A percentile compares a stretch with the other conserved stretches of the same genome.
These are phyloP conservation scores for Eruca vesicaria DNA, from an alignment of 441 rosid species.

Conservation along the genomic window DNA sequence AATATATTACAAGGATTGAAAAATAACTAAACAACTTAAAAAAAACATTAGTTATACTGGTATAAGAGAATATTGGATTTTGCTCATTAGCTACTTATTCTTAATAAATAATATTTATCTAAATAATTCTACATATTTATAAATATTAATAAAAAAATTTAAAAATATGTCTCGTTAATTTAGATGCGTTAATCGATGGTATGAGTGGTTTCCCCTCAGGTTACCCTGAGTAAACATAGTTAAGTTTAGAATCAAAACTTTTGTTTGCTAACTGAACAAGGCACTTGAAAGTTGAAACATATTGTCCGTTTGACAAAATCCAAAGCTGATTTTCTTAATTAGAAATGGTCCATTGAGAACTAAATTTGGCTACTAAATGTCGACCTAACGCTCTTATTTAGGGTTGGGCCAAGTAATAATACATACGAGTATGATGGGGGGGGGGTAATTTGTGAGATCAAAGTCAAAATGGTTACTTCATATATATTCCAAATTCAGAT, in stretches of 20 bases:
- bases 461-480: background rate
- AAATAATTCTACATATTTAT: no score
- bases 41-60: no score
- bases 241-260: constrained; percentile 1
- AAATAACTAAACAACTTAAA: no score
- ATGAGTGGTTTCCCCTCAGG: no score
- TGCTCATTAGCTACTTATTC: no score
- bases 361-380: background rate
- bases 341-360: background rate
- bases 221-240: no score
- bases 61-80: no score
- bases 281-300: background rate
- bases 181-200: no score
- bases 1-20: no score
- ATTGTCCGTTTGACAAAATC: background rate
- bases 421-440: background rate
- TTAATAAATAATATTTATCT: no score
- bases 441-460: background rate
- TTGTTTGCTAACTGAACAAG: background rate
- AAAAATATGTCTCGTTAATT: no score
- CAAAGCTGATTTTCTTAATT: background rate
- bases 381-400: background rate
- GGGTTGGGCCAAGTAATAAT: background rate
- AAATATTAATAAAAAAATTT: no score
- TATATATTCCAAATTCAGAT: background rate